These are phyloP conservation scores for Gastrolobium villosum DNA, from an alignment of 306 rosid species.

Conservation along the genomic window DNA sequence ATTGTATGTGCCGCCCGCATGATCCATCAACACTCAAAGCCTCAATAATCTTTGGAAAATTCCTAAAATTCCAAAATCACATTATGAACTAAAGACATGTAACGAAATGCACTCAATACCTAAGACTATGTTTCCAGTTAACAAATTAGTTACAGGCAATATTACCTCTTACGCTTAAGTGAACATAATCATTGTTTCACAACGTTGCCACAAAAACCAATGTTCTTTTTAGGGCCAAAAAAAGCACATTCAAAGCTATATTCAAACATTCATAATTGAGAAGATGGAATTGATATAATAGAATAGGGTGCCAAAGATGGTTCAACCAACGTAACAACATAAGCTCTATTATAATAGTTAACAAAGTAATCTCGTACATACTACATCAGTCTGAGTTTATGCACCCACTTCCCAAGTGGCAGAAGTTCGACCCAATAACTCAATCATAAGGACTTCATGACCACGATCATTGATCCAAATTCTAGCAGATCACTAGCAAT, in stretches of 20 bases:
- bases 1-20: slow-evolving; percentile 75
- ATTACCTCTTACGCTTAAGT: not conserved
- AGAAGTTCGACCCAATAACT: not conserved
- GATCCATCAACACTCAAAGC: slow-evolving; percentile 92
- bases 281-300: not conserved
- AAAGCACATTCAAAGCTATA: not conserved
- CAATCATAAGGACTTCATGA: slow-evolving; percentile 6
- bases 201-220: slow-evolving; percentile 6
- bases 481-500: slow-evolving; percentile 21
- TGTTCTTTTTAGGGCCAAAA: not conserved
- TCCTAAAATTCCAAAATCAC: slow-evolving; percentile 61
- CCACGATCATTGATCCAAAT: slow-evolving; percentile 14
- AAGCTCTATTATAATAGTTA: not conserved
- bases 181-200: not conserved
- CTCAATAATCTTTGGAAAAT: slow-evolving; percentile 79
- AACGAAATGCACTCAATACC: slow-evolving; percentile 38
- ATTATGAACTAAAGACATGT: slow-evolving; percentile 44
- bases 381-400: not conserved
- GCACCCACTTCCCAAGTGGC: slow-evolving; percentile 14
- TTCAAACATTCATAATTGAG: not conserved
- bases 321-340: not conserved
- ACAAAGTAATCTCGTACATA: not conserved
- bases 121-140: slow-evolving; percentile 7
- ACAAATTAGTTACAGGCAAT: not conserved
- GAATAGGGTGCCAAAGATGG: slow-evolving; percentile 12